Percentiles rank a stretch among this genome's conserved stretches.
These are phyloP conservation scores for Backusella morwellensis DNA, from an alignment of 192 early-diverging fungal genomes.

Conservation along the genomic window DNA sequence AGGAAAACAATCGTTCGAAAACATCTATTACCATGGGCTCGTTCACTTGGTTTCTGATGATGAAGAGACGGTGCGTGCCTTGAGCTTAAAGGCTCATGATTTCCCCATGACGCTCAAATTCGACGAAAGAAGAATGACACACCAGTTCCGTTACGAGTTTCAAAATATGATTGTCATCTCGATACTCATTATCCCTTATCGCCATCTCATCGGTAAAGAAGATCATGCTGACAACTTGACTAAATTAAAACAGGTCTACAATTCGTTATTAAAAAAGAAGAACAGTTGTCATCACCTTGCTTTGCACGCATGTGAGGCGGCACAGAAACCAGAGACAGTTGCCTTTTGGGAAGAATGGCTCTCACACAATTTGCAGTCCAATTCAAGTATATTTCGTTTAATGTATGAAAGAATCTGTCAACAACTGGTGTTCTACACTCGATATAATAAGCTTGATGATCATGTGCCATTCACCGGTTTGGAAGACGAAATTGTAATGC, in stretches of 20 bases:
- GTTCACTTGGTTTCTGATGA: conserved; percentile 14
- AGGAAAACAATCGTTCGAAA: background rate
- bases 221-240: conserved; percentile 38
- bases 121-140: conserved; percentile 37
- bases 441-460: background rate
- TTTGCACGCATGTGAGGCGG: conserved; percentile 13
- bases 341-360: conserved; percentile 20
- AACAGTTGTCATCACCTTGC: conserved; percentile 13
- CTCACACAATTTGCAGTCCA: conserved; percentile 8
- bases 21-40: conserved; percentile 14
- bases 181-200: conserved; percentile 38
- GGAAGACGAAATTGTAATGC: conserved; percentile 10
- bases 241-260: conserved; percentile 36
- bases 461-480: conserved; percentile 4
- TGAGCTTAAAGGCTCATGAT: background rate
- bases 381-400: conserved; percentile 7
- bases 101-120: conserved; percentile 32
- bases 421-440: background rate
- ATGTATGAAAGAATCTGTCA: conserved; percentile 16
- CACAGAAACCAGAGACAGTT: background rate
- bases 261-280: conserved; percentile 30
- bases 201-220: conserved; percentile 33
- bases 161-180: conserved; percentile 41
- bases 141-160: conserved; percentile 41
- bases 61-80: background rate